phyloP scores from a whole-genome alignment of 1,284 basidiomycete species.

The Termitomyces sp. region DNA sequence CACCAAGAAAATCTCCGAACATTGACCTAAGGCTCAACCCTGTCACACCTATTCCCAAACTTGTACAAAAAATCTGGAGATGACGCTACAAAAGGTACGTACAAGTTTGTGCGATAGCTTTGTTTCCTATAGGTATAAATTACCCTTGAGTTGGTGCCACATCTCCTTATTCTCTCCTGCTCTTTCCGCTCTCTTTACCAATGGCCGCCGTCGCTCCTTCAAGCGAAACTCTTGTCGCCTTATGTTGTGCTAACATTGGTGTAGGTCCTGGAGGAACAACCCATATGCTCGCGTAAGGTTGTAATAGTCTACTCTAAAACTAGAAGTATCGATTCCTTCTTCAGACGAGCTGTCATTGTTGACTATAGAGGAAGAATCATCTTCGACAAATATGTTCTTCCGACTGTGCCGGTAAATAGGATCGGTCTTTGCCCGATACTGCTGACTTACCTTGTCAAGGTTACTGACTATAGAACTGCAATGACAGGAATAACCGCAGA shows the following conservation, averaged over 20 bases:
- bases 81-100: slow-evolving; percentile 11
- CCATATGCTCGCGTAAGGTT: slow-evolving; percentile 67
- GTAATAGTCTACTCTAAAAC: slow-evolving; percentile 5
- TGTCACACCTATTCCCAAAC: slow-evolving; percentile 15
- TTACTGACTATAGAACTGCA: slow-evolving; percentile 68
- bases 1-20: slow-evolving; percentile 21
- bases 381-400: slow-evolving; percentile 59
- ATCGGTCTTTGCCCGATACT: not conserved
- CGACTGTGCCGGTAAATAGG: slow-evolving; percentile 46
- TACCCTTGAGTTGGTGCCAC: slow-evolving; percentile 1
- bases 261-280: slow-evolving; percentile 72
- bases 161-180: slow-evolving; percentile 2
- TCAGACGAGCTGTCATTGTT: slow-evolving; percentile 58
- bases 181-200: not conserved
- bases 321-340: slow-evolving; percentile 15
- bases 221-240: slow-evolving; percentile 43
- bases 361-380: slow-evolving; percentile 55
- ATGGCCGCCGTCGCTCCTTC: slow-evolving; percentile 36
- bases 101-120: slow-evolving; percentile 3
- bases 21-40: slow-evolving; percentile 17
- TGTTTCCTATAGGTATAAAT: slow-evolving; percentile 14
- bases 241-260: slow-evolving; percentile 64
- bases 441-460: slow-evolving; percentile 23
- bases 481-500: slow-evolving; percentile 63
- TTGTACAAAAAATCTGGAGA: slow-evolving; percentile 9